Evolutionary conservation across 1,284 basidiomycete genomes (phyloP).

Genomic region (Sparassis latifolia): DNA sequence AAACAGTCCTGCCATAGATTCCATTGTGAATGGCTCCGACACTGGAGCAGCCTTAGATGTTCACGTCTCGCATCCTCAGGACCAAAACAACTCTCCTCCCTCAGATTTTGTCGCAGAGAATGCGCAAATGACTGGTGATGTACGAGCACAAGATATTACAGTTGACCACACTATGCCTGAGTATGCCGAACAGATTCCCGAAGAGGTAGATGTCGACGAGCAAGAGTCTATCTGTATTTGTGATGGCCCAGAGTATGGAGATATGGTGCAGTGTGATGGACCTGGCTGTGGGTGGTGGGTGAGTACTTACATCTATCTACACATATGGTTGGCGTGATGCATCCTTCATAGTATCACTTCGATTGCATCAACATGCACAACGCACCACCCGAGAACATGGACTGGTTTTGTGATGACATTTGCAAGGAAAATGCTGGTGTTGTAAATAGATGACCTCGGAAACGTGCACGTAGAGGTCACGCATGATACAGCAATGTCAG

Average conservation of each 20-base stretch:
- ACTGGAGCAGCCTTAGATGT: too few species aligned
- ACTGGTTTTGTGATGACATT: too few species aligned
- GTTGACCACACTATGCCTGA: too few species aligned
- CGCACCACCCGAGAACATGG: too few species aligned
- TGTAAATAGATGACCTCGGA: too few species aligned
- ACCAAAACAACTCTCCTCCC: background rate
- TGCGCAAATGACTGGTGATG: background rate
- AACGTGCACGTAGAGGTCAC: too few species aligned
- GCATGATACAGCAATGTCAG: too few species aligned
- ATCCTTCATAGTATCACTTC: background rate
- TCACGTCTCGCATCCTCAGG: background rate
- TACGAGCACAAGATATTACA: too few species aligned
- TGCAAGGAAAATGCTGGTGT: too few species aligned
- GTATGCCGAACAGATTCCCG: too few species aligned
- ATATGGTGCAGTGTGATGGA: background rate
- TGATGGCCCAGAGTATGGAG: background rate
- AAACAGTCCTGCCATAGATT: too few species aligned
- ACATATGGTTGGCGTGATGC: background rate
- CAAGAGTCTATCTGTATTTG: background rate
- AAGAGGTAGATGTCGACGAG: background rate
- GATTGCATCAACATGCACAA: background rate
- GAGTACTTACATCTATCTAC: background rate
- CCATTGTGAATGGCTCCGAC: too few species aligned
- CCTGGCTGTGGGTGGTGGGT: background rate
- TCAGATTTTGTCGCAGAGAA: background rate